Percentiles rank a stretch among this genome's conserved stretches.
These are phyloP conservation scores for Lachancea quebecensis DNA, from an alignment of 805 yeast genomes.

Conservation along the genomic window DNA sequence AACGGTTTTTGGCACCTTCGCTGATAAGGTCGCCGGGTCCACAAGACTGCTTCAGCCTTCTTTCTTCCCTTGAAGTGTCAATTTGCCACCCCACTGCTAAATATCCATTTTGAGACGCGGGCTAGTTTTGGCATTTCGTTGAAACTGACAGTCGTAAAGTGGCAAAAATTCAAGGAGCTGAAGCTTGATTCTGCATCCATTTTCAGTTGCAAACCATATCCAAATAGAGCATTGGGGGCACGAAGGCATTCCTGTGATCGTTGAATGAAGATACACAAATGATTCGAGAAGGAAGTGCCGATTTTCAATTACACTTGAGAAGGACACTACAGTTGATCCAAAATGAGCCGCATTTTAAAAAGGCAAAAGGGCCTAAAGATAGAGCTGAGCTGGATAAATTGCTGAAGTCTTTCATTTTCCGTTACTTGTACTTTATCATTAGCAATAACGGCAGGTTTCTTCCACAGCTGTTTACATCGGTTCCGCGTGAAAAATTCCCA, in stretches of 20 bases:
- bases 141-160: too few species aligned
- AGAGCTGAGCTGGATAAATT: conserved; percentile 25
- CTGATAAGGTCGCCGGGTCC: too few species aligned
- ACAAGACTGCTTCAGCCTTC: too few species aligned
- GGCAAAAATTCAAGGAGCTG: too few species aligned
- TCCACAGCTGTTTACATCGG: conserved; percentile 26
- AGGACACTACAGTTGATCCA: conserved; percentile 18
- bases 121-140: too few species aligned
- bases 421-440: conserved; percentile 30
- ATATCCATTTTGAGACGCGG: too few species aligned
- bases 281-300: conserved; percentile 2
- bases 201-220: too few species aligned
- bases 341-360: conserved; percentile 13
- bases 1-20: too few species aligned
- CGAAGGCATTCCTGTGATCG: neutral
- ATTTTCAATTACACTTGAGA: conserved; percentile 11
- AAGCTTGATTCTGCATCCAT: too few species aligned
- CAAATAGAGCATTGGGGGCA: neutral
- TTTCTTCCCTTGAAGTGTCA: too few species aligned
- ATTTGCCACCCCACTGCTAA: too few species aligned
- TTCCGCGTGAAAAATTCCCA: conserved; percentile 15
- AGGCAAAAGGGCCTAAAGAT: conserved; percentile 24
- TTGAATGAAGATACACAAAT: conserved; percentile 2
- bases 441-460: conserved; percentile 37
- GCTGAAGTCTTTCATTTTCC: conserved; percentile 20